These are phyloP conservation scores for Vigna nakashimae DNA, from an alignment of 306 rosid genomes.

Conservation along the genomic window DNA sequence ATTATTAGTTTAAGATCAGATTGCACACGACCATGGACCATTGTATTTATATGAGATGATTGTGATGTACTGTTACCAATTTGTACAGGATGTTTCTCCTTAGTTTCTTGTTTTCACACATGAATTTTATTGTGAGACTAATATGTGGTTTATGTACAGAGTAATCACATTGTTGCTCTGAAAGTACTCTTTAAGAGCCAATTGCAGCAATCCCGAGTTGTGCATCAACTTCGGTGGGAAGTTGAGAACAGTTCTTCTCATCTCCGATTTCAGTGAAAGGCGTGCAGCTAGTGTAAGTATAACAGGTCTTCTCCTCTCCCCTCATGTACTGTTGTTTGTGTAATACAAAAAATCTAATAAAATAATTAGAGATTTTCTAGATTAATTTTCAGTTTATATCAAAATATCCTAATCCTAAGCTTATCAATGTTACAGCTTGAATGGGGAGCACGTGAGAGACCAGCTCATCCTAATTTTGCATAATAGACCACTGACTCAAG, in stretches of 20 bases:
- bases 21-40: too few relatives aligned
- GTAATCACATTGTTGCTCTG: constrained; percentile 91
- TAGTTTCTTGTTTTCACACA: constrained; percentile 17
- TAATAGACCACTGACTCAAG: too few relatives aligned
- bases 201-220: constrained; percentile 98
- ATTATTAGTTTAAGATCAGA: not conserved
- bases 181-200: constrained; percentile 98
- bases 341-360: not conserved
- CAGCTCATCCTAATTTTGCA: too few relatives aligned
- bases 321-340: not conserved
- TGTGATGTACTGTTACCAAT: not conserved
- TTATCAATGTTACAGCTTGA: too few relatives aligned
- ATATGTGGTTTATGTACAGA: constrained; percentile 62
- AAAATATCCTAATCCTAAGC: too few relatives aligned
- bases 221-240: constrained; percentile 96
- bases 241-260: constrained; percentile 90
- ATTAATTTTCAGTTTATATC: too few relatives aligned
- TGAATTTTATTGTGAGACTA: constrained; percentile 8
- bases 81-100: constrained; percentile 5
- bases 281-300: constrained; percentile 96
- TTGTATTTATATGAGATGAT: constrained; percentile 3
- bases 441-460: too few relatives aligned
- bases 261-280: constrained; percentile 97
- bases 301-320: not conserved
- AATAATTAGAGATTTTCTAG: too few relatives aligned